Percentiles rank a stretch among this genome's conserved stretches.
phyloP scores from a whole-genome alignment of 805 yeast species.

The Pichia kluyveri region DNA sequence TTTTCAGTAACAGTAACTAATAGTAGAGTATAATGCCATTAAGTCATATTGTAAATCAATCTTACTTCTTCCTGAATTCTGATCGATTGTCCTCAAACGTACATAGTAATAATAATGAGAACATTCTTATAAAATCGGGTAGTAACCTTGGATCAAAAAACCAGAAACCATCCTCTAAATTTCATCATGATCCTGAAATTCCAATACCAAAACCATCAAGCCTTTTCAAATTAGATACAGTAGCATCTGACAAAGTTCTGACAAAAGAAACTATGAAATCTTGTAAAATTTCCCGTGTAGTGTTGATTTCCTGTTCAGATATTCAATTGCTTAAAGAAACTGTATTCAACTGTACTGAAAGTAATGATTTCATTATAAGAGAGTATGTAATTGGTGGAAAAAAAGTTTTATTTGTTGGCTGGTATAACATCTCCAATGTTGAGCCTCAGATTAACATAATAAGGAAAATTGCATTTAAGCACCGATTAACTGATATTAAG shows the following conservation, averaged over 20 bases:
- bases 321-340: neutral
- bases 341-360: neutral
- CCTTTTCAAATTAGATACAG: neutral
- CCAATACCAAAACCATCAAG: neutral
- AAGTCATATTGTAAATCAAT: neutral
- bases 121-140: neutral
- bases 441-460: constrained; percentile 12
- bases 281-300: neutral
- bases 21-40: neutral
- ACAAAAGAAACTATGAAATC: no score
- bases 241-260: no score
- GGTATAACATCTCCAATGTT: constrained; percentile 23
- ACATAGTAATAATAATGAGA: neutral
- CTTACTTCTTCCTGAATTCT: no score
- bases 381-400: neutral
- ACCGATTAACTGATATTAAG: constrained; percentile 1
- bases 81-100: no score
- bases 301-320: neutral
- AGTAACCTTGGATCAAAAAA: neutral
- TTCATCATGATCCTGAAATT: neutral
- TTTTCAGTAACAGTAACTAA: neutral
- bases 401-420: constrained; percentile 13
- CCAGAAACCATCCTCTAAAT: neutral
- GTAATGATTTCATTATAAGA: neutral
- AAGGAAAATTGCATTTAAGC: constrained; percentile 6